Conservation (phyloP, 257 asterid species). For the Primulina eburnea region DNA sequence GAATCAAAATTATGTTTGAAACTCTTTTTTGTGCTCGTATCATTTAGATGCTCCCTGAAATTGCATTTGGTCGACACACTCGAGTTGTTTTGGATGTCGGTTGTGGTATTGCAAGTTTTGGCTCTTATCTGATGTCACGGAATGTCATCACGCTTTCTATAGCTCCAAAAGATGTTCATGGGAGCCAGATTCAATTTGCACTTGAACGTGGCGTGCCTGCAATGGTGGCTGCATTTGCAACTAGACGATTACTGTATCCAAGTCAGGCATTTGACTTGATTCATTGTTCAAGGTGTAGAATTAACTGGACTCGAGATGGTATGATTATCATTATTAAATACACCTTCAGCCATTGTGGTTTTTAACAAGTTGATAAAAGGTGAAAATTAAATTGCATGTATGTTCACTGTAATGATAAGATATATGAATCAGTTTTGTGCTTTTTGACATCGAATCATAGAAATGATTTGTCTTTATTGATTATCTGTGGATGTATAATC, state of each 20-base stretch:
- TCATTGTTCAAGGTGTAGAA: conserved; percentile 51
- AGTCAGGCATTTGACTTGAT: conserved; percentile 68
- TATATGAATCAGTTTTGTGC: not conserved
- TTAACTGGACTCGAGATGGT: conserved; percentile 55
- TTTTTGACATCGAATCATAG: not conserved
- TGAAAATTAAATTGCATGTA: not conserved
- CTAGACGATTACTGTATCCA: conserved; percentile 50
- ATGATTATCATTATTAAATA: conserved; percentile 16
- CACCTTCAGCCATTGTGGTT: not conserved
- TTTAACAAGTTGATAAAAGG: not conserved
- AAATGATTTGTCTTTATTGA: not conserved
- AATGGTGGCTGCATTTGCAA: conserved; percentile 43
- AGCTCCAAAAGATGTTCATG: conserved; percentile 41
- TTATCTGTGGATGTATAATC: not conserved
- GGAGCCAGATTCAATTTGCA: conserved; percentile 48
- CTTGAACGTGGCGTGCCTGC: conserved; percentile 69
- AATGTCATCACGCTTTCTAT: conserved; percentile 60
- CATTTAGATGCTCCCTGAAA: conserved; percentile 56
- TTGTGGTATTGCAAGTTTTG: conserved; percentile 50
- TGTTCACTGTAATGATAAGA: not conserved
- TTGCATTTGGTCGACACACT: conserved; percentile 49
- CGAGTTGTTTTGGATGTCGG: conserved; percentile 59
- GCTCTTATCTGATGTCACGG: conserved; percentile 47
- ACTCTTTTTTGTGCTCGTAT: conserved; percentile 22
- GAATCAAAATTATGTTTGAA: not conserved